Evolutionary conservation across 2,329 filamentous ascomycete genomes (phyloP).

Genomic region (Xylariaceae sp.): DNA sequence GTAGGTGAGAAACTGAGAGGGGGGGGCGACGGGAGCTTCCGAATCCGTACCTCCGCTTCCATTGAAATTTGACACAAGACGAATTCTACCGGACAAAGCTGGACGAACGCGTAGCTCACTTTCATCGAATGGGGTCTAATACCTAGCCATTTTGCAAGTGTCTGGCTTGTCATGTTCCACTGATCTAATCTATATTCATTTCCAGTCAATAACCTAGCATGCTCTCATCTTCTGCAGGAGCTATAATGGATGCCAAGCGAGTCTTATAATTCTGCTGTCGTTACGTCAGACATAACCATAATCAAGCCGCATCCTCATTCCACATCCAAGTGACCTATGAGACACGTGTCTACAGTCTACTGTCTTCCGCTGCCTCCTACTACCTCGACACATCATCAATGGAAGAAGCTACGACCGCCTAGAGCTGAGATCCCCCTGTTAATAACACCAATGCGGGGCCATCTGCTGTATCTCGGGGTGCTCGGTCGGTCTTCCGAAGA

Average conservation of each 20-base stretch:
- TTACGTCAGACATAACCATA: constrained; percentile 9
- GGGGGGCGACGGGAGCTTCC: no score
- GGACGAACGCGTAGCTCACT: no score
- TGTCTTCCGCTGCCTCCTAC: no score
- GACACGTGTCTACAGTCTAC: no score
- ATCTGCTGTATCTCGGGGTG: constrained; percentile 33
- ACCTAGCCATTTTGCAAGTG: background rate
- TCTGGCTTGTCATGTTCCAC: background rate
- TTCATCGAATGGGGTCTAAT: no score
- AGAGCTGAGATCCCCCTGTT: constrained; percentile 39
- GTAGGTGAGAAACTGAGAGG: no score
- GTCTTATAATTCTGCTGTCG: constrained; percentile 10
- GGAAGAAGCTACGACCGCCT: constrained; percentile 45
- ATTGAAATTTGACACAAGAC: no score
- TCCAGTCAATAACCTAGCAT: background rate
- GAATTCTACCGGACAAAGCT: no score
- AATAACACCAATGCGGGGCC: constrained; percentile 36
- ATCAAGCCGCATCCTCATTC: background rate
- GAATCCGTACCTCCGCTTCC: no score
- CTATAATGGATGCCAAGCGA: constrained; percentile 11
- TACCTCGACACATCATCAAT: constrained; percentile 32
- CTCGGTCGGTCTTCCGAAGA: constrained; percentile 21
- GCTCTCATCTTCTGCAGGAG: background rate
- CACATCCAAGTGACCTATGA: no score
- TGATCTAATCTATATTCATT: constrained; percentile 7